A percentile compares a stretch with the other conserved stretches of the same genome.
Conservation (phyloP, 163 green algal species). For the Volvox carteri region DNA sequence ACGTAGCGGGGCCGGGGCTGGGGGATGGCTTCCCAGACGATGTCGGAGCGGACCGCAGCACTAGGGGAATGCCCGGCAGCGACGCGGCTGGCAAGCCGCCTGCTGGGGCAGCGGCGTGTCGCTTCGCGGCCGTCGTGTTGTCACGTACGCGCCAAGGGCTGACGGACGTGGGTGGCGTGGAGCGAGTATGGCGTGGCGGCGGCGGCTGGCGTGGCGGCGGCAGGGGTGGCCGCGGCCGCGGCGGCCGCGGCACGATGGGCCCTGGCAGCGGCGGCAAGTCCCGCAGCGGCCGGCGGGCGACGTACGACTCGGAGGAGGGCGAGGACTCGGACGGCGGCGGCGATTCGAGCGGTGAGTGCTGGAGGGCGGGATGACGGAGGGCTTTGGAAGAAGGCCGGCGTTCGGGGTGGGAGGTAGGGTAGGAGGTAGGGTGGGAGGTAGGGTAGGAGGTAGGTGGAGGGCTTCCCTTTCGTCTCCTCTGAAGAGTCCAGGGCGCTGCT, state of each 20-base stretch:
- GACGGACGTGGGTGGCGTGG: conserved; percentile 24
- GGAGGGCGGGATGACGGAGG: neutral
- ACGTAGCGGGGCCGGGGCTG: neutral
- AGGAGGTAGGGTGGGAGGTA: neutral
- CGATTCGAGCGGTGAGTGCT: conserved; percentile 5
- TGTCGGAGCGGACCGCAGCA: neutral
- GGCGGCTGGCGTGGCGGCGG: conserved; percentile 18
- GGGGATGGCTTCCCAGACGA: neutral
- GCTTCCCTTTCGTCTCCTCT: no score
- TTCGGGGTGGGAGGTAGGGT: neutral
- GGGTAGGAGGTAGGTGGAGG: neutral
- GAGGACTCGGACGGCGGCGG: conserved; percentile 21
- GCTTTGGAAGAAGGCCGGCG: no score
- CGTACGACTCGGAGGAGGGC: conserved; percentile 20
- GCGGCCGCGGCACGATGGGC: neutral
- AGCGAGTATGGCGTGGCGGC: conserved; percentile 37
- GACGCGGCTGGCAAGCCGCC: neutral
- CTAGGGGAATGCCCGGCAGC: neutral
- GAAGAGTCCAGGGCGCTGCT: no score
- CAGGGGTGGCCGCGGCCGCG: neutral
- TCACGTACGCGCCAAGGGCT: conserved; percentile 8
- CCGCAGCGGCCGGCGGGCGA: neutral
- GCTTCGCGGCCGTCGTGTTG: neutral
- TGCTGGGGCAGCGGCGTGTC: neutral
- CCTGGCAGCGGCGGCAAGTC: neutral